These are phyloP conservation scores for Chlorella sp. DNA, from an alignment of 139 green algal species.

Conservation along the genomic window DNA sequence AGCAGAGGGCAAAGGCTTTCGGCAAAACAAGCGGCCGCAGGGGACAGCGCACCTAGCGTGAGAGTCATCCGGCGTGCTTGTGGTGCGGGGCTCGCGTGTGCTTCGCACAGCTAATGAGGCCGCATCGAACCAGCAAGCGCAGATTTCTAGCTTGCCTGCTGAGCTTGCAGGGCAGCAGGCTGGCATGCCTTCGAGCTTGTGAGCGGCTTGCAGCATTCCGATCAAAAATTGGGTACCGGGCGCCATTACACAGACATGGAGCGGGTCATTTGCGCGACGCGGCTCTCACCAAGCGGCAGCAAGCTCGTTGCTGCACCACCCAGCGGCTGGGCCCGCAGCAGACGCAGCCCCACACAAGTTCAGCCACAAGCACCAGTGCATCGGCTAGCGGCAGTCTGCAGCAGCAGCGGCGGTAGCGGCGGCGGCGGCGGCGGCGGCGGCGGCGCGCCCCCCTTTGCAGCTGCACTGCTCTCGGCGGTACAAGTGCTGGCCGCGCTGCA, in stretches of 20 bases:
- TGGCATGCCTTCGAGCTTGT: background rate
- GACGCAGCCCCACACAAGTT: no score
- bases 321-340: background rate
- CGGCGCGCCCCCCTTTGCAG: background rate
- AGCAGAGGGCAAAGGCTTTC: background rate
- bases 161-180: background rate
- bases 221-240: background rate
- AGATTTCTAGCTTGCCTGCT: background rate
- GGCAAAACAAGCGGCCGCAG: background rate
- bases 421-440: background rate
- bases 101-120: background rate
- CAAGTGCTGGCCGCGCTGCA: slow-evolving; percentile 19
- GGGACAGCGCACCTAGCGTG: background rate
- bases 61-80: background rate
- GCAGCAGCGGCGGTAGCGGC: background rate
- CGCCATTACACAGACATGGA: background rate
- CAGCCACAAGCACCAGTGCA: background rate
- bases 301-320: background rate
- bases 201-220: background rate
- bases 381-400: background rate
- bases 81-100: background rate
- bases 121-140: background rate
- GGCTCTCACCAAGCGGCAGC: background rate
- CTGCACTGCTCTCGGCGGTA: background rate
- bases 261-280: background rate